phyloP scores from a whole-genome alignment of 2,329 filamentous ascomycete species.

The Rasamsonia emersonii region DNA sequence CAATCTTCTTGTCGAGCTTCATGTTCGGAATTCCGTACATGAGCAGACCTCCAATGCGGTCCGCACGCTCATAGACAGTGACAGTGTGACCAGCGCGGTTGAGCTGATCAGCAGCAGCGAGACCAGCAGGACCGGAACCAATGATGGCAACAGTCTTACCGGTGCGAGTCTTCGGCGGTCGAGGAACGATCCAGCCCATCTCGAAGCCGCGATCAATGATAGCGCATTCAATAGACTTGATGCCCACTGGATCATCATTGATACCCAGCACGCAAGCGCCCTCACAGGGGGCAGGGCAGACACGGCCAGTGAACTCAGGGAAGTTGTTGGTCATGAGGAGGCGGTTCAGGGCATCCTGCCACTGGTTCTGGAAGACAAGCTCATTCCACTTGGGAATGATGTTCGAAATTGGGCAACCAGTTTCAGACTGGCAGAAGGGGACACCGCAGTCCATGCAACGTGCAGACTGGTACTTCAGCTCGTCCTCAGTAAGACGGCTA shows the following conservation, averaged over 20 bases:
- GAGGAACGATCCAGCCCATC: conserved; percentile 94
- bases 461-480: conserved; percentile 92
- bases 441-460: conserved; percentile 99
- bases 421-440: conserved; percentile 94
- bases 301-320: conserved; percentile 94
- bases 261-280: conserved; percentile 94
- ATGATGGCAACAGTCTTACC: conserved; percentile 85
- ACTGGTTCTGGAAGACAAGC: conserved; percentile 64
- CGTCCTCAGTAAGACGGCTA: conserved; percentile 78
- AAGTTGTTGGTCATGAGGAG: conserved; percentile 97
- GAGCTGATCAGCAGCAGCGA: conserved; percentile 84
- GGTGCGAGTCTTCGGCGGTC: conserved; percentile 67
- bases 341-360: conserved; percentile 84
- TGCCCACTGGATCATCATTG: conserved; percentile 92
- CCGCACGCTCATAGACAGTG: conserved; percentile 86
- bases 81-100: conserved; percentile 86
- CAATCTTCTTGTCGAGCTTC: conserved; percentile 97
- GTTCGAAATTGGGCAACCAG: conserved; percentile 91
- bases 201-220: conserved; percentile 97
- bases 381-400: conserved; percentile 98
- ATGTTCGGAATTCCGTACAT: conserved; percentile 99
- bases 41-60: conserved; percentile 80
- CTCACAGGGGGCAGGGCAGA: conserved; percentile 93
- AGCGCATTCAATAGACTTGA: conserved; percentile 96
- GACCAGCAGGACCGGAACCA: conserved; percentile 83